A percentile compares a stretch with the other conserved stretches of the same genome.
Conservation (phyloP, 805 yeast genomes). For the Tetrapisispora taiwanensis region DNA sequence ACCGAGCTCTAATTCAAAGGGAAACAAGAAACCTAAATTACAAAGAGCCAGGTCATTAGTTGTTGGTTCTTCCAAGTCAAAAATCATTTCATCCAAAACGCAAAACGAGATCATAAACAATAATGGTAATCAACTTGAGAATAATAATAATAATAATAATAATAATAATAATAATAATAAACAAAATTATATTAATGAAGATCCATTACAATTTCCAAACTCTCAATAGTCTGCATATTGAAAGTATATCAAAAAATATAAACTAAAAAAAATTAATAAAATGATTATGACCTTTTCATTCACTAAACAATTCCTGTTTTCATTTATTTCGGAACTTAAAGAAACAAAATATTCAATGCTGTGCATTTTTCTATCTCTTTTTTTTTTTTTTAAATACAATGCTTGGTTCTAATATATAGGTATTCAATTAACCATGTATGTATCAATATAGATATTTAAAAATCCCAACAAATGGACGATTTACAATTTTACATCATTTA, state of each 20-base stretch:
- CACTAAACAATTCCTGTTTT: too few species aligned
- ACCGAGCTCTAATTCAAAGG: slow-evolving; percentile 8
- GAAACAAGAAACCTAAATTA: slow-evolving; percentile 10
- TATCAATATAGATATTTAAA: too few species aligned
- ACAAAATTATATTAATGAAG: not conserved
- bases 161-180: not conserved
- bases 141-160: not conserved
- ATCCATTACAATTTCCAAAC: slow-evolving; percentile 5
- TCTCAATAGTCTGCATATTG: not conserved
- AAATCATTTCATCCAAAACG: not conserved
- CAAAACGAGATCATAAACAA: slow-evolving; percentile 1
- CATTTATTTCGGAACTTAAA: too few species aligned
- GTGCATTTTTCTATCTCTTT: not conserved
- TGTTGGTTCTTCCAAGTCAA: slow-evolving; percentile 8
- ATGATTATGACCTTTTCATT: too few species aligned
- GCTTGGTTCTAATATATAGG: too few species aligned
- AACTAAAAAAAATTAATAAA: too few species aligned
- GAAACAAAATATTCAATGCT: not conserved
- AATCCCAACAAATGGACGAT: too few species aligned
- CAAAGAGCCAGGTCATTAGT: slow-evolving; percentile 23
- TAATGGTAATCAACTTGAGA: not conserved
- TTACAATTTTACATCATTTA: too few species aligned
- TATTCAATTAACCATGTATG: too few species aligned
- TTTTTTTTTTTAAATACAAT: too few species aligned
- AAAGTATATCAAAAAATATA: too few species aligned